A percentile compares a stretch with the other conserved stretches of the same genome.
Conservation (phyloP, 2,329 filamentous ascomycete genomes). For the Lizonia empirigonia region DNA sequence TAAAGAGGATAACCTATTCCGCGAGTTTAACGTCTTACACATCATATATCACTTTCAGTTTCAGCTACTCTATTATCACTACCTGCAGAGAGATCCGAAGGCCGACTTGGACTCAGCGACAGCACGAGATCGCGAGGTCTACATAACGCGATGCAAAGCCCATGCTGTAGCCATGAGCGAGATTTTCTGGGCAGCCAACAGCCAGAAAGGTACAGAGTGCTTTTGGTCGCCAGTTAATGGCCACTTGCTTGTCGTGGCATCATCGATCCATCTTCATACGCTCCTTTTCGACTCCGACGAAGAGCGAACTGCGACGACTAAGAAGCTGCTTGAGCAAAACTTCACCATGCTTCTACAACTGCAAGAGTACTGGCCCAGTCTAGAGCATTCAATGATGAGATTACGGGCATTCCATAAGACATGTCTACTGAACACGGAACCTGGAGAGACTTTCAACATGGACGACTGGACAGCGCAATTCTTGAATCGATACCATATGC, state of each 20-base stretch:
- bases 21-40: slow-evolving; percentile 5
- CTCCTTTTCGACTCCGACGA: slow-evolving; percentile 5
- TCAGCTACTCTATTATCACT: slow-evolving; percentile 10
- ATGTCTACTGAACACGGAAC: slow-evolving; percentile 9
- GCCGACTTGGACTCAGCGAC: neutral
- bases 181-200: slow-evolving; percentile 3
- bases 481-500: slow-evolving; percentile 11
- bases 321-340: slow-evolving; percentile 7
- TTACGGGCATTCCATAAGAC: slow-evolving; percentile 8
- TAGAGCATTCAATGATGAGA: slow-evolving; percentile 8
- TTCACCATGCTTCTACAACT: slow-evolving; percentile 7
- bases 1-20: slow-evolving; percentile 3
- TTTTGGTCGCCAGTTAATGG: slow-evolving; percentile 12
- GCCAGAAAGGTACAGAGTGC: slow-evolving; percentile 4
- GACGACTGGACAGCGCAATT: slow-evolving; percentile 13
- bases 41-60: slow-evolving; percentile 12
- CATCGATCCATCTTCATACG: slow-evolving; percentile 6
- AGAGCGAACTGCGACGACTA: neutral
- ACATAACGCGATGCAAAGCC: slow-evolving; percentile 6
- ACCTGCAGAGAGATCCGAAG: slow-evolving; percentile 3
- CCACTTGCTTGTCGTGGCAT: slow-evolving; percentile 9
- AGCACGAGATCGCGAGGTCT: neutral
- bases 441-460: slow-evolving; percentile 3
- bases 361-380: slow-evolving; percentile 10
- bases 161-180: slow-evolving; percentile 6